Conservation (phyloP, 2,329 filamentous ascomycete genomes). For the Sporothrix phasma region DNA sequence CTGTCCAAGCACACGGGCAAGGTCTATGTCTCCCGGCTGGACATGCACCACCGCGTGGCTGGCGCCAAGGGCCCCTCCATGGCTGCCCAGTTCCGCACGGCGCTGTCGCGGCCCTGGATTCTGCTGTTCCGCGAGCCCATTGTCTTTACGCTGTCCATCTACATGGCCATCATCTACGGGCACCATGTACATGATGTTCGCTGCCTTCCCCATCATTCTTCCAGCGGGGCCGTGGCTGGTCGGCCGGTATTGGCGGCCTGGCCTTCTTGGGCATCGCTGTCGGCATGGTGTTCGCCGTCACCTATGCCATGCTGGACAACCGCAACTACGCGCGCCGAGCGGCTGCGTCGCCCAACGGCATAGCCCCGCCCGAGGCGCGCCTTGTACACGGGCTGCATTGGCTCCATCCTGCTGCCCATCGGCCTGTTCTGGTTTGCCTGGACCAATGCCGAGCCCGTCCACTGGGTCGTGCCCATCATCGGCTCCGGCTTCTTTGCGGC, state of each 20-base stretch:
- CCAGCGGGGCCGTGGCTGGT: slow-evolving; percentile 49
- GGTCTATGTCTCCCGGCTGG: slow-evolving; percentile 39
- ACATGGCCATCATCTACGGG: slow-evolving; percentile 54
- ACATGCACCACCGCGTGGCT: slow-evolving; percentile 13
- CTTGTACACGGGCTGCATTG: slow-evolving; percentile 53
- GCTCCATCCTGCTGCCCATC: slow-evolving; percentile 50
- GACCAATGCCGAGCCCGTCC: slow-evolving; percentile 42
- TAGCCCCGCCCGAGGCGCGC: slow-evolving; percentile 56
- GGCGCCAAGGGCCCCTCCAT: slow-evolving; percentile 28
- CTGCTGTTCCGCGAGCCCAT: slow-evolving; percentile 63
- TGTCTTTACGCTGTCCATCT: slow-evolving; percentile 53
- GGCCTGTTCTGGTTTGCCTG: slow-evolving; percentile 61
- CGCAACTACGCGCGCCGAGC: slow-evolving; percentile 39
- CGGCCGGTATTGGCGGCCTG: slow-evolving; percentile 48
- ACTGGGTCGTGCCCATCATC: slow-evolving; percentile 30
- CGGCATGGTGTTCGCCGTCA: slow-evolving; percentile 52
- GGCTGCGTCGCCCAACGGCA: slow-evolving; percentile 35
- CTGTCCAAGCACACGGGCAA: slow-evolving; percentile 44
- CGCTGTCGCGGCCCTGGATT: slow-evolving; percentile 55
- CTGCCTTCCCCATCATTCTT: slow-evolving; percentile 58
- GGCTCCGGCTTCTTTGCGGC: slow-evolving; percentile 31
- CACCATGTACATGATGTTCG: slow-evolving; percentile 50
- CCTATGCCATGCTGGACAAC: slow-evolving; percentile 47
- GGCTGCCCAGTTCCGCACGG: slow-evolving; percentile 44
- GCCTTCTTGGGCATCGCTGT: slow-evolving; percentile 60